Percentiles rank a stretch among this genome's conserved stretches.
Evolutionary conservation across 2,329 filamentous ascomycete genomes (phyloP).

Genomic region (Cytospora leucostoma): DNA sequence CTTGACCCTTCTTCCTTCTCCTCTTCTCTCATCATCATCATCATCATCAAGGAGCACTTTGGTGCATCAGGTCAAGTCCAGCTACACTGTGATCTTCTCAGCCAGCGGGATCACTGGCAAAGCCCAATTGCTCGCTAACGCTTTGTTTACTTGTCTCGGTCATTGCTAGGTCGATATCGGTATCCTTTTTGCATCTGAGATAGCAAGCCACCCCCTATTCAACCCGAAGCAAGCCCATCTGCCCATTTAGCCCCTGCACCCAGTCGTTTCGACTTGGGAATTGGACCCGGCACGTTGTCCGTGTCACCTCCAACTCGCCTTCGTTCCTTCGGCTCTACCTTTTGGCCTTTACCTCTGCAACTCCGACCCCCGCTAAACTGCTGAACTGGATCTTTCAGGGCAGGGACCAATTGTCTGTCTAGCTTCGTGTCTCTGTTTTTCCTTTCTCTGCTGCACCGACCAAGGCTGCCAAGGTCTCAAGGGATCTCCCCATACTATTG

Average conservation of each 20-base stretch:
- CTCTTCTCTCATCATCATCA: background rate
- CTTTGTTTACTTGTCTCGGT: background rate
- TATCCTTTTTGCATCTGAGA: background rate
- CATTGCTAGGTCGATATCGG: background rate
- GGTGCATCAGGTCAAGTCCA: background rate
- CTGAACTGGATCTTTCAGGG: background rate
- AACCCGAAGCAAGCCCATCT: background rate
- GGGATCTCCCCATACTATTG: conserved; percentile 12
- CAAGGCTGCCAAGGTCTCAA: background rate
- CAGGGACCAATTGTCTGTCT: background rate
- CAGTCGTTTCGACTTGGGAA: background rate
- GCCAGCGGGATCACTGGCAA: background rate
- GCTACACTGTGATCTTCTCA: background rate
- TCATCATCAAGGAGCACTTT: background rate
- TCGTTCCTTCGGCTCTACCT: background rate
- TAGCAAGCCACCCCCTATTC: conserved; percentile 1
- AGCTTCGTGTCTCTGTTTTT: background rate
- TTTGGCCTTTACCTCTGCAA: background rate
- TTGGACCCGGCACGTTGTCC: background rate
- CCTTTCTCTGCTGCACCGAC: conserved; percentile 2
- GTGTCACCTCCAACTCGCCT: background rate
- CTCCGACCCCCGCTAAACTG: background rate
- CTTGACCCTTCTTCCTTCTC: conserved; percentile 1
- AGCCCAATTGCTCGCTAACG: background rate
- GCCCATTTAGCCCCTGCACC: background rate